Conservation (phyloP, 2,329 filamentous ascomycete species). For the Graphilbum sp. region DNA sequence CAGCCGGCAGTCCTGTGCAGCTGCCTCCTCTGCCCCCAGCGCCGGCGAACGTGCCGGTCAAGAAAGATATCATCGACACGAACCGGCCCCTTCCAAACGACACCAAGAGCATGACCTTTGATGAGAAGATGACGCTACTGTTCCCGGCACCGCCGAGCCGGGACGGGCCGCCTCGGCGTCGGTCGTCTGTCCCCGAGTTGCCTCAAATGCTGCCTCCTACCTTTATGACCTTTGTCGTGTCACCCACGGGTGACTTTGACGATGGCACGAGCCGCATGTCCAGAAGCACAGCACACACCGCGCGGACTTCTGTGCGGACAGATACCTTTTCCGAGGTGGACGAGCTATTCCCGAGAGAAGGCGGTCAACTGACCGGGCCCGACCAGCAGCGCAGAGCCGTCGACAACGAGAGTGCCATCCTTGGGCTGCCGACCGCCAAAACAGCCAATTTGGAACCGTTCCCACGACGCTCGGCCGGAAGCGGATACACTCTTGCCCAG, state of each 20-base stretch:
- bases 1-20: conserved; percentile 28
- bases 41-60: conserved; percentile 24
- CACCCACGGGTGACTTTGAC: conserved; percentile 11
- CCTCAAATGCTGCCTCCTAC: conserved; percentile 19
- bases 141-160: conserved; percentile 23
- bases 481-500: conserved; percentile 13
- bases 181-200: conserved; percentile 27
- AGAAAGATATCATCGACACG: conserved; percentile 6
- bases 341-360: conserved; percentile 10
- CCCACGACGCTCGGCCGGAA: conserved; percentile 3
- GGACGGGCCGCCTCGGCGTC: conserved; percentile 13
- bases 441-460: too few species aligned
- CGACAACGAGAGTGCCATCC: conserved; percentile 19
- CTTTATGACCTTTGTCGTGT: conserved; percentile 12
- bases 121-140: conserved; percentile 38
- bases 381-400: conserved; percentile 10
- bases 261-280: conserved; percentile 12
- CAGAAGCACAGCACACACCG: conserved; percentile 19
- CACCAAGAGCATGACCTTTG: conserved; percentile 40
- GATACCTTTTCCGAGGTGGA: conserved; percentile 24
- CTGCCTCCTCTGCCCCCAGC: conserved; percentile 39
- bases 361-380: neutral
- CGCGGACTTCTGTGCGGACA: conserved; percentile 20
- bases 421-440: conserved; percentile 20
- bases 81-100: conserved; percentile 30